phyloP scores from a whole-genome alignment of 345 rosid species.

The Fremontodendron californicum region DNA sequence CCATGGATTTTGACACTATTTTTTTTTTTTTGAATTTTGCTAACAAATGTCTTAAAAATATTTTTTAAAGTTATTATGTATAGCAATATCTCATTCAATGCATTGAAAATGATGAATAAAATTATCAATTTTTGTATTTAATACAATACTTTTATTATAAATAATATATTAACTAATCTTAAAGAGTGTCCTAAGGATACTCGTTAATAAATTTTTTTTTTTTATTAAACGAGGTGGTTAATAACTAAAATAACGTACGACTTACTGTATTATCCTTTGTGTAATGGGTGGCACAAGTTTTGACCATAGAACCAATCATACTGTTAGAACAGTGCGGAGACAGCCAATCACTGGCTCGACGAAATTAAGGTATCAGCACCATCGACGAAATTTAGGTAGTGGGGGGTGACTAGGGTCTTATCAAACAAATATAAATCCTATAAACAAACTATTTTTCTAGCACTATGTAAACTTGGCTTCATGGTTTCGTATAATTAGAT shows the following conservation, averaged over 20 bases:
- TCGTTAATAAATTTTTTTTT: background rate
- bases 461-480: background rate
- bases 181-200: no score
- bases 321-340: slow-evolving; percentile 32
- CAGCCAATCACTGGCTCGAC: slow-evolving; percentile 80
- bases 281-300: slow-evolving; percentile 38
- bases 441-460: background rate
- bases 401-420: background rate
- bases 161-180: no score
- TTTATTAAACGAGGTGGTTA: slow-evolving; percentile 39
- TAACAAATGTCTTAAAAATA: no score
- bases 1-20: background rate
- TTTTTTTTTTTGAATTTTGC: slow-evolving; percentile 32
- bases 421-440: no score
- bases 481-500: slow-evolving; percentile 56
- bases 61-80: no score
- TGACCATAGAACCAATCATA: slow-evolving; percentile 57
- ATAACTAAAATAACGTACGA: slow-evolving; percentile 17
- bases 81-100: no score
- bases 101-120: no score
- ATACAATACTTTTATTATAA: no score
- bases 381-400: background rate
- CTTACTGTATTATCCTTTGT: slow-evolving; percentile 30
- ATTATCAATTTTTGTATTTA: no score
- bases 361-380: slow-evolving; percentile 68